These are phyloP conservation scores for Pythium apleroticum DNA, from an alignment of 352 stramenopile genomes.

Conservation along the genomic window DNA sequence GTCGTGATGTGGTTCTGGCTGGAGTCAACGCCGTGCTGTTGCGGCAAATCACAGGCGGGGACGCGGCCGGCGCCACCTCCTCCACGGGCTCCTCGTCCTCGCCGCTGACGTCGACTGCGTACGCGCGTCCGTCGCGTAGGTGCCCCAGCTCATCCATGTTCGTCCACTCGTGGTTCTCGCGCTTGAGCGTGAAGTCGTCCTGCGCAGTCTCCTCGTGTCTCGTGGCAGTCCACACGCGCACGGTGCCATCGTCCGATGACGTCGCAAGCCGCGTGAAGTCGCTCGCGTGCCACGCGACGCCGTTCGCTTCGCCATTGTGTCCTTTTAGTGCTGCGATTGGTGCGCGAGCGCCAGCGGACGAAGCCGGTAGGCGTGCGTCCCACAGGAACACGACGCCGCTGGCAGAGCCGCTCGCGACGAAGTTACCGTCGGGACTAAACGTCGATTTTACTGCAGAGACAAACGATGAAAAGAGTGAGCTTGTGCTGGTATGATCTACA, in stretches of 20 bases:
- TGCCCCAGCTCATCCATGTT: neutral
- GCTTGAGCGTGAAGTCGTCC: neutral
- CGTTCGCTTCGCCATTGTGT: slow-evolving; percentile 65
- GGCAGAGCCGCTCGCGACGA: slow-evolving; percentile 51
- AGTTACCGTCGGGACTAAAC: slow-evolving; percentile 65
- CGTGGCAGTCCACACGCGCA: slow-evolving; percentile 23
- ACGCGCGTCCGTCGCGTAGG: neutral
- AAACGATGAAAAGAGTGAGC: neutral
- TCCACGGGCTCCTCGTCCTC: neutral
- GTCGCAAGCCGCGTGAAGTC: slow-evolving; percentile 57
- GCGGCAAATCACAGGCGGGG: neutral
- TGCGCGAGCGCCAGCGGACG: neutral
- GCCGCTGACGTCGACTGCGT: neutral
- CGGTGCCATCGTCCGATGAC: slow-evolving; percentile 65
- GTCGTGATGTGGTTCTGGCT: neutral
- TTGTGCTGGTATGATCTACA: neutral
- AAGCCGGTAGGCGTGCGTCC: slow-evolving; percentile 26
- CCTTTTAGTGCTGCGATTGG: slow-evolving; percentile 56
- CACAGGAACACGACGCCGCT: slow-evolving; percentile 64
- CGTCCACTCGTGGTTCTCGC: neutral
- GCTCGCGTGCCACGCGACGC: slow-evolving; percentile 50
- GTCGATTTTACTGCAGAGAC: slow-evolving; percentile 37
- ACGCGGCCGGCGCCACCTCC: neutral
- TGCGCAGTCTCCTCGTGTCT: neutral
- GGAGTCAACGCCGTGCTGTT: neutral